Base-by-base conservation (phyloP, 2,329 filamentous ascomycete species). In the Fusarium pseudograminearum region DNA sequence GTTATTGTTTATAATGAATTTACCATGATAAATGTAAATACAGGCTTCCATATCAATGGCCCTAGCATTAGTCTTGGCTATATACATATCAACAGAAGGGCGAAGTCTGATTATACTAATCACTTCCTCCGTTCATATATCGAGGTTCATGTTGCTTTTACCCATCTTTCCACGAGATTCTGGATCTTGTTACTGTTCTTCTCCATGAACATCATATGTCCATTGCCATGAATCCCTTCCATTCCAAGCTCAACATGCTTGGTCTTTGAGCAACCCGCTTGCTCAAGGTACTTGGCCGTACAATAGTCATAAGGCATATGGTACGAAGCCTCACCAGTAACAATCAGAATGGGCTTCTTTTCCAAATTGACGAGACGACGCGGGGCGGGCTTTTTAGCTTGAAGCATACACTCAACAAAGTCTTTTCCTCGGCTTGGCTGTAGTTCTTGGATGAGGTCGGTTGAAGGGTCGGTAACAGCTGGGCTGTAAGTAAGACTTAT, bases 401-500 rank as follows among this genome's bases (percentile, higher is more conserved):
- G 70, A 1, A 73, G 60, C 0, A 71, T 46, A 22, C 71, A 73
- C 26, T 69, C 45, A 10, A 62, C 65, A 2, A 54, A 69, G 15
- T 44, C 50, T 9, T 60, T 2, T 5, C 53, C 55, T 10, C 52
- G 48, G 15, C 44, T 53, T n/a, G 55, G 18, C n/a, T 64, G 56
- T 6, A 56, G 57, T 16, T 61, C 18, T 44, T 71, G 42, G 14
- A 71, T 55, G 18, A 73, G 65, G 3, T 73, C 70, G 4, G 54
- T 61, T 5, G 33, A 34, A 4, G 71, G 71, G 16, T 73, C 57
- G 1, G 56, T 55, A 26, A 73, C 79, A 0, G 79, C 70, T 3
- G 85, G 85, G 3, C 74, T 75, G 70, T 85, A 88, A 1, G 79
- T 80, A 20, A 88, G 57, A 1, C 83, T 81, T 22, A 84, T 80